Evolutionary conservation across 2,329 filamentous ascomycete species (phyloP).

Genomic region (Mycosphaerella arachidis): DNA sequence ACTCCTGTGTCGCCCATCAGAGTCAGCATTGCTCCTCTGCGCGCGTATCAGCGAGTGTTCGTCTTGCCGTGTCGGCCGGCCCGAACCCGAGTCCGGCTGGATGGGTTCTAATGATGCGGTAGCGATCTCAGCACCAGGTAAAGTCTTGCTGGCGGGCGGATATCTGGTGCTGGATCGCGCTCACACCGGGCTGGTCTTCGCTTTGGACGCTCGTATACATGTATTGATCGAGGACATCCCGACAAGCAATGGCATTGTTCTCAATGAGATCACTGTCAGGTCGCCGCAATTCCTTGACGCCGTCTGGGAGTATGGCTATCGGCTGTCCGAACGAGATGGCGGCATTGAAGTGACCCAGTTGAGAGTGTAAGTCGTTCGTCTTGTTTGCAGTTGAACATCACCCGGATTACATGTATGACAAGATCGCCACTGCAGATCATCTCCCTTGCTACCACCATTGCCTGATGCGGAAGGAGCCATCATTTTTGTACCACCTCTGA

Average conservation of each 20-base stretch:
- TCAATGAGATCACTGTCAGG: slow-evolving; percentile 72
- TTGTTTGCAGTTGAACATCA: background rate
- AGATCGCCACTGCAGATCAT: background rate
- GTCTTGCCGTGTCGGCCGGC: slow-evolving; percentile 13
- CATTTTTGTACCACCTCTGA: background rate
- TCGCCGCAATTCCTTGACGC: slow-evolving; percentile 89
- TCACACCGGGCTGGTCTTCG: slow-evolving; percentile 71
- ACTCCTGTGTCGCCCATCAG: slow-evolving; percentile 3
- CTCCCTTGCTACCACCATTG: background rate
- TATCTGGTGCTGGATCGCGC: slow-evolving; percentile 88
- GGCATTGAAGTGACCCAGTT: slow-evolving; percentile 78
- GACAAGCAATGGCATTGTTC: slow-evolving; percentile 57
- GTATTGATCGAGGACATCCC: slow-evolving; percentile 53
- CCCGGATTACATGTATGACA: background rate
- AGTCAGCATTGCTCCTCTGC: background rate
- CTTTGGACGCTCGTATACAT: slow-evolving; percentile 61
- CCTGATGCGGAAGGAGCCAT: background rate
- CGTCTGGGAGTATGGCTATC: slow-evolving; percentile 81
- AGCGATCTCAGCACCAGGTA: slow-evolving; percentile 82
- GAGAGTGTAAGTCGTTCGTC: slow-evolving; percentile 59
- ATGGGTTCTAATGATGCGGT: slow-evolving; percentile 23
- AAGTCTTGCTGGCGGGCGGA: slow-evolving; percentile 89
- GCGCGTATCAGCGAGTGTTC: slow-evolving; percentile 4
- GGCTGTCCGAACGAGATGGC: slow-evolving; percentile 64
- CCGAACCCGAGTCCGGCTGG: slow-evolving; percentile 11